phyloP scores from a whole-genome alignment of 208 protist species.

The Strigomonas culicis region DNA sequence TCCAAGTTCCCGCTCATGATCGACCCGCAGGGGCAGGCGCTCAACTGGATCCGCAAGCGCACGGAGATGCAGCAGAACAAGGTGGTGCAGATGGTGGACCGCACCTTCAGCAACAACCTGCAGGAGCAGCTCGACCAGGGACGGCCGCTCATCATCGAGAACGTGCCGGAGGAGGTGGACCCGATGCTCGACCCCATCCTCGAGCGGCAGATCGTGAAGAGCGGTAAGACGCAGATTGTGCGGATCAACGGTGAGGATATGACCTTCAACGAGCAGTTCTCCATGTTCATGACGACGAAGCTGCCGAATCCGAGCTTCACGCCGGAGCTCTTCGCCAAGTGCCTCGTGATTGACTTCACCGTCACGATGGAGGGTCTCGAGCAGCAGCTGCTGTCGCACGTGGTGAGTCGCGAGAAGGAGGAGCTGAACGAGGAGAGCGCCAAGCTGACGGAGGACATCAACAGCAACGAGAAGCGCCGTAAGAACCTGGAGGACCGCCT shows the following conservation, averaged over 20 bases:
- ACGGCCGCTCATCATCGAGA: conserved; percentile 94
- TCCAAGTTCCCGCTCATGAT: conserved; percentile 97
- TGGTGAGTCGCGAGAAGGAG: conserved; percentile 96
- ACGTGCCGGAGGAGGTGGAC: conserved; percentile 97
- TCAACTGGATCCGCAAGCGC: conserved; percentile 94
- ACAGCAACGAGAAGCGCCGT: conserved; percentile 94
- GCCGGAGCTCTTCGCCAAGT: conserved; percentile 98
- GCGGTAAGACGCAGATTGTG: conserved; percentile 85
- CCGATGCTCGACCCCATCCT: conserved; percentile 98
- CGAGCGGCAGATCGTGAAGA: conserved; percentile 93
- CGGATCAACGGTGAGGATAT: conserved; percentile 92
- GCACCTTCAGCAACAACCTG: conserved; percentile 91
- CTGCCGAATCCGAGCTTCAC: conserved; percentile 98
- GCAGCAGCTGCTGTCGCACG: conserved; percentile 95
- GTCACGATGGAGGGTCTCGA: conserved; percentile 98
- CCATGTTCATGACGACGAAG: conserved; percentile 97
- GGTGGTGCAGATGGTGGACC: conserved; percentile 93
- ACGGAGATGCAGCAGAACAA: conserved; percentile 79
- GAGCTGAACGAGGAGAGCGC: conserved; percentile 97
- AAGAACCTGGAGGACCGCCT: conserved; percentile 94
- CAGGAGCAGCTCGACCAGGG: conserved; percentile 94
- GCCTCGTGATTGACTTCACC: conserved; percentile 98
- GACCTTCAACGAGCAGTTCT: conserved; percentile 93
- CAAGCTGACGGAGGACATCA: conserved; percentile 96
- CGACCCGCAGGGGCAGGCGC: conserved; percentile 98